Evolutionary conservation across 768 basidiomycete genomes (phyloP).

Genomic region (Antrodiella citrinella): DNA sequence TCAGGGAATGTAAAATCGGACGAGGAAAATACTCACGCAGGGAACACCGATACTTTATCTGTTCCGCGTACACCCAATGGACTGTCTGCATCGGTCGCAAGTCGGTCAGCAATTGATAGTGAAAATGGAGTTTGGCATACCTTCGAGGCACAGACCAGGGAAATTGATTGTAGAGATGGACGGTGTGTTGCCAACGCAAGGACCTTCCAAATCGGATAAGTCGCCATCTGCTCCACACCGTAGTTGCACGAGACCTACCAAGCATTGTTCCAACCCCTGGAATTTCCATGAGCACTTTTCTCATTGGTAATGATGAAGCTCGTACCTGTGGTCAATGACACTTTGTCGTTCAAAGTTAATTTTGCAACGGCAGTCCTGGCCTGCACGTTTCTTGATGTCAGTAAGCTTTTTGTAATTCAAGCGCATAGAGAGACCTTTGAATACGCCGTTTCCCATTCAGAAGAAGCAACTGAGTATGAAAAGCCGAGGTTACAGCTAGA

Average conservation of each 20-base stretch:
- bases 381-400: slow-evolving; percentile 3
- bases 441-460: slow-evolving; percentile 8
- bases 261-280: slow-evolving; percentile 11
- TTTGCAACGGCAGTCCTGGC: slow-evolving; percentile 10
- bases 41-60: slow-evolving; percentile 36
- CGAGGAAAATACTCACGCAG: slow-evolving; percentile 30
- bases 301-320: not conserved
- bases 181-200: slow-evolving; percentile 17
- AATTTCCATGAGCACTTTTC: not conserved
- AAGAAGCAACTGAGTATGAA: slow-evolving; percentile 1
- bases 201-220: slow-evolving; percentile 4
- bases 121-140: slow-evolving; percentile 7
- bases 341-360: slow-evolving; percentile 17
- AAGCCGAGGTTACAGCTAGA: too few species aligned
- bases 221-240: too few species aligned
- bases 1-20: slow-evolving; percentile 15
- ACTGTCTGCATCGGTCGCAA: slow-evolving; percentile 8
- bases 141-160: slow-evolving; percentile 19
- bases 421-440: not conserved
- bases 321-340: slow-evolving; percentile 18
- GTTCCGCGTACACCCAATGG: slow-evolving; percentile 32
- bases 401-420: not conserved
- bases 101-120: not conserved
- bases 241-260: slow-evolving; percentile 9
- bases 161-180: slow-evolving; percentile 14